Evolutionary conservation across 768 basidiomycete species (phyloP), one percentile per base, ranked within the genome.

Genomic region (Lentinula guzmanii): DNA sequence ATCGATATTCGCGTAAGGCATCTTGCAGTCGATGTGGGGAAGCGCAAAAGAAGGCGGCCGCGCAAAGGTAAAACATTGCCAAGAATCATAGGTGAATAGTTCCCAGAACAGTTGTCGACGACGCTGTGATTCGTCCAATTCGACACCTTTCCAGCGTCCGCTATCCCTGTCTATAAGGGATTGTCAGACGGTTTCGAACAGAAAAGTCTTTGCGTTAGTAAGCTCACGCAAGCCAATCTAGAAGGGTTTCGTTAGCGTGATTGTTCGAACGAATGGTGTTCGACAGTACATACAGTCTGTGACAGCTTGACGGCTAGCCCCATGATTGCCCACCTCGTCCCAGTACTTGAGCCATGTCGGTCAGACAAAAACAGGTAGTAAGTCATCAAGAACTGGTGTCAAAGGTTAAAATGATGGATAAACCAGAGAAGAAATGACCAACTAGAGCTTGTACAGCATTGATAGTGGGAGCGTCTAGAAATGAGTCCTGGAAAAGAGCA

Each of bases 71-170:
- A 84, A 76, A 64, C 85, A 87, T 77, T 87, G 79, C 75, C 78
- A 79, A 16, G 79, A 82, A 67, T 82, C 75, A 58, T 81, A 77
- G 8, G 77, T 82, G 70, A 80, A 83, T 21, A 82, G 59, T 66
- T 89, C 87, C 87, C 87, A 89, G 65, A 89, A 87, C 31, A 87
- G 68, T 68, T 86, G 84, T 6, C 86, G 81, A n/a, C 87, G 80
- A 34, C 81, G 76, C 61, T 83, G 78, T 0, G 86, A 84, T 70
- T 88, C 86, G 48, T 74, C 70, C 28, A 72, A 68, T 65, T 87
- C 85, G 18, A 83, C 79, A 3, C 76, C 71, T 43, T 84, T 85
- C 83, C 84, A 88, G 61, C 78, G 80, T n/a, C 85, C 85, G 62
- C 84, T 85, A 70, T 89, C 87, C 41, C 86, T 82, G 72, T 89